Percentiles rank a stretch among this genome's conserved stretches.
Evolutionary conservation across 129 eudicot genomes (phyloP).

Genomic region (Tagetes patula): DNA sequence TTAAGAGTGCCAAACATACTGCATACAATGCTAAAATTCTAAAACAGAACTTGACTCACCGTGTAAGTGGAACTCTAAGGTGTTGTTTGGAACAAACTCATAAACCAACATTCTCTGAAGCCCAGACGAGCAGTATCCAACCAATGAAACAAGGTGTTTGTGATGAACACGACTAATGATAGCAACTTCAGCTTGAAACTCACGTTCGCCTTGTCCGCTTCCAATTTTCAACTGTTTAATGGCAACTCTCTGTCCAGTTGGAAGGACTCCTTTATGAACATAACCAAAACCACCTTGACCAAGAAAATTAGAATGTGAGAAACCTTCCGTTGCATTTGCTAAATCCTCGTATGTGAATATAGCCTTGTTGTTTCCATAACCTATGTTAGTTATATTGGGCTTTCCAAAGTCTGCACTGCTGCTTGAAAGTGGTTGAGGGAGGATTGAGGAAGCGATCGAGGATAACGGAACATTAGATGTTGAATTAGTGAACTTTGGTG

Average conservation of each 20-base stretch:
- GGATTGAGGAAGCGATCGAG: conserved; percentile 21
- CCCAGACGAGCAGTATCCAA: conserved; percentile 78
- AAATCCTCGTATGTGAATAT: conserved; percentile 69
- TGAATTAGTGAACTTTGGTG: conserved; percentile 31
- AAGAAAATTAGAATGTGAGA: conserved; percentile 62
- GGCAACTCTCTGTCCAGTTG: conserved; percentile 70
- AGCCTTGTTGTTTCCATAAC: conserved; percentile 36
- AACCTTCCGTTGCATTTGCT: conserved; percentile 59
- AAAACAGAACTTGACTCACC: conserved; percentile 41
- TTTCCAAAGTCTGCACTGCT: conserved; percentile 48
- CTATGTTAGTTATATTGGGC: conserved; percentile 29
- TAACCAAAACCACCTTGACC: conserved; percentile 97
- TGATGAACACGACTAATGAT: conserved; percentile 24
- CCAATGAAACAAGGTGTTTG: conserved; percentile 67
- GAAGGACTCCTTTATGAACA: conserved; percentile 79
- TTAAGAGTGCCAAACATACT: conserved; percentile 5
- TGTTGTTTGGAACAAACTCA: conserved; percentile 32
- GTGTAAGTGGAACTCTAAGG: conserved; percentile 73
- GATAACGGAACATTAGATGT: conserved; percentile 28
- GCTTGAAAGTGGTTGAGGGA: conserved; percentile 37
- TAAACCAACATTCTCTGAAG: conserved; percentile 69
- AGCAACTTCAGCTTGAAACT: conserved; percentile 90
- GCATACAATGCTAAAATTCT: background rate
- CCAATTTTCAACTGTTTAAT: conserved; percentile 77
- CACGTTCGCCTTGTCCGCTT: conserved; percentile 92